Evolutionary conservation across 129 eudicot species (phyloP).

Genomic region (Dittrichia graveolens): DNA sequence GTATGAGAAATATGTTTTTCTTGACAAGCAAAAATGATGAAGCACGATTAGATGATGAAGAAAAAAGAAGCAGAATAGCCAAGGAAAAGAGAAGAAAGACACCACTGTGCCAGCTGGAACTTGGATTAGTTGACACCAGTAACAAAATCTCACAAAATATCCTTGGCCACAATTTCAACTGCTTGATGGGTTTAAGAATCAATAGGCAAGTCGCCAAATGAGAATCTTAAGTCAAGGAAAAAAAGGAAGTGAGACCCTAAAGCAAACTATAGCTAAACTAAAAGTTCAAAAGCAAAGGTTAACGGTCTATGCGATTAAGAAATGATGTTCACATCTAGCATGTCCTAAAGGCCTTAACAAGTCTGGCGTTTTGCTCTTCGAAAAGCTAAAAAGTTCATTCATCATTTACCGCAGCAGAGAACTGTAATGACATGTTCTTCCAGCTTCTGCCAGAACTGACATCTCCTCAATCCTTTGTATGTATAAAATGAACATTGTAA

Average conservation of each 20-base stretch:
- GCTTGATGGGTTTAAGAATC: too few species aligned
- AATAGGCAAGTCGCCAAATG: too few species aligned
- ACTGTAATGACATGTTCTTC: not conserved
- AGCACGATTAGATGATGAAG: too few species aligned
- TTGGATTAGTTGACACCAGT: too few species aligned
- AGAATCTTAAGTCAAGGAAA: too few species aligned
- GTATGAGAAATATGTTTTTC: too few species aligned
- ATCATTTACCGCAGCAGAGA: constrained; percentile 12
- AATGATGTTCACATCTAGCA: constrained; percentile 2
- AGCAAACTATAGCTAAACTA: not conserved
- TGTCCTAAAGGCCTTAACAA: not conserved
- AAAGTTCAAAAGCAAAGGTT: not conserved
- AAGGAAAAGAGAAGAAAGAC: too few species aligned
- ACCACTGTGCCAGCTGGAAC: too few species aligned
- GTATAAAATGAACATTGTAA: constrained; percentile 2
- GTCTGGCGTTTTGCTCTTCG: not conserved
- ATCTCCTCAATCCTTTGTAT: not conserved
- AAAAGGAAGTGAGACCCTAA: not conserved
- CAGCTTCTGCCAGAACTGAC: not conserved
- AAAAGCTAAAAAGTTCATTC: not conserved
- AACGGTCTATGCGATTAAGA: not conserved
- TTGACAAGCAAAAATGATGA: too few species aligned
- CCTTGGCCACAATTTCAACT: too few species aligned
- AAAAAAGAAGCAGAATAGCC: too few species aligned
- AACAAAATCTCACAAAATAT: too few species aligned